These are phyloP conservation scores for Persicaria maculosa DNA, from an alignment of 148 eudicot species.

Conservation along the genomic window DNA sequence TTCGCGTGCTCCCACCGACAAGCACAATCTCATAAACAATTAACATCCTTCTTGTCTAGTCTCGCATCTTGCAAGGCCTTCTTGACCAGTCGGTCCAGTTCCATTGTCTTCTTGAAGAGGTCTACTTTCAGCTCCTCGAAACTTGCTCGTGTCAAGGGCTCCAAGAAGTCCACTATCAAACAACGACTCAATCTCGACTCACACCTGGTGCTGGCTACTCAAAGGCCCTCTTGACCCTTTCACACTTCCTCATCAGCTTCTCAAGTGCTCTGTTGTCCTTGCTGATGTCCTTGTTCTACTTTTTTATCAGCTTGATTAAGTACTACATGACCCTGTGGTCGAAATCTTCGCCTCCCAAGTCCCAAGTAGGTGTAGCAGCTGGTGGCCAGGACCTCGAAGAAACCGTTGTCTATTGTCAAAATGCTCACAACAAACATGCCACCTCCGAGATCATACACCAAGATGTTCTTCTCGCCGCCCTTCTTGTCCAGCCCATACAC, in stretches of 20 bases:
- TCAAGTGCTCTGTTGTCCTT: constrained; percentile 2
- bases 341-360: constrained; percentile 11
- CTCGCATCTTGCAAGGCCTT: neutral
- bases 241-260: constrained; percentile 7
- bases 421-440: constrained; percentile 5
- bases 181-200: constrained; percentile 11
- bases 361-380: constrained; percentile 2
- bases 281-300: constrained; percentile 8
- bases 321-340: constrained; percentile 10
- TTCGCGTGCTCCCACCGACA: constrained; percentile 9
- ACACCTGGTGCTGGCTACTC: constrained; percentile 9
- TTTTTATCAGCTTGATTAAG: neutral
- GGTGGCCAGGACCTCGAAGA: constrained; percentile 5
- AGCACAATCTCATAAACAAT: constrained; percentile 10
- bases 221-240: constrained; percentile 6
- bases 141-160: constrained; percentile 2
- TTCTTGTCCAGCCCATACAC: constrained; percentile 9
- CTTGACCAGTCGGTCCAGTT: neutral
- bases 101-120: constrained; percentile 4
- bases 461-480: constrained; percentile 9
- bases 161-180: constrained; percentile 8
- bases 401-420: neutral
- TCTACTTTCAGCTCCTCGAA: constrained; percentile 6
- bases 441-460: constrained; percentile 2
- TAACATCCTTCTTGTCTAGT: neutral